Base-by-base conservation (phyloP, 306 rosid genomes). In the Begonia peltatifolia region DNA sequence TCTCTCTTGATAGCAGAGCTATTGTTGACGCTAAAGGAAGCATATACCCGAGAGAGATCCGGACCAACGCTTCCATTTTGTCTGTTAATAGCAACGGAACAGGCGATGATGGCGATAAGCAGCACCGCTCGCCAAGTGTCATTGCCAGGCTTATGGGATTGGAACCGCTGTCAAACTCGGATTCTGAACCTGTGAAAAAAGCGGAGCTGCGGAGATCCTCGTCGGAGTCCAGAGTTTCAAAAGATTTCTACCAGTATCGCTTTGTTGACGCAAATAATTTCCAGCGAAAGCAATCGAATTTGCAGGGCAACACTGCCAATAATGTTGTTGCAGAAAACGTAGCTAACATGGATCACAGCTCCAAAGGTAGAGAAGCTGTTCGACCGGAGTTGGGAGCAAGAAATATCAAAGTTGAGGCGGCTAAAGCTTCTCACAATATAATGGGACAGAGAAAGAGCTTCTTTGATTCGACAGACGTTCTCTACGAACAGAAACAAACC, bases 141-240 rank as follows among this genome's bases (percentile, higher is more conserved):
- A 79, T 90, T 14, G 95, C 87, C 0, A 78, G 90, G 65, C 75
- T 90, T 17, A 90, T 90, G 99, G 99, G 99, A 15, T 83, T 90
- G 4, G 95, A 81, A 48, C 68, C 87, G 4, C 13, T 85, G 13
- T 73, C 77, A 1, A 70, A 59, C 44, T 73, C 92, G 14, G 82
- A 74, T 41, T 66, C 83, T 0, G 75, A 77, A 56, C 78, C 82
- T 47, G 49, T 14, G 7, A 82, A 76, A 43, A 71, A 62, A 3
- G 75, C 71, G 1, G 81, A 86, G 73, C 94, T 90, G 11, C 84
- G 89, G 54, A 76, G 99, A 79, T 90, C 99, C 11, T 78, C 86
- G 0, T 90, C 99, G 6, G 99, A 90, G 61, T 90, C 99, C 14
- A 78, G 99, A 61, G 84, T 73, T 2, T 61, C 76, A 56, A 71